Percentiles rank a stretch among this genome's conserved stretches.
phyloP scores from a whole-genome alignment of 148 eudicot species.

The Silene latifolia region DNA sequence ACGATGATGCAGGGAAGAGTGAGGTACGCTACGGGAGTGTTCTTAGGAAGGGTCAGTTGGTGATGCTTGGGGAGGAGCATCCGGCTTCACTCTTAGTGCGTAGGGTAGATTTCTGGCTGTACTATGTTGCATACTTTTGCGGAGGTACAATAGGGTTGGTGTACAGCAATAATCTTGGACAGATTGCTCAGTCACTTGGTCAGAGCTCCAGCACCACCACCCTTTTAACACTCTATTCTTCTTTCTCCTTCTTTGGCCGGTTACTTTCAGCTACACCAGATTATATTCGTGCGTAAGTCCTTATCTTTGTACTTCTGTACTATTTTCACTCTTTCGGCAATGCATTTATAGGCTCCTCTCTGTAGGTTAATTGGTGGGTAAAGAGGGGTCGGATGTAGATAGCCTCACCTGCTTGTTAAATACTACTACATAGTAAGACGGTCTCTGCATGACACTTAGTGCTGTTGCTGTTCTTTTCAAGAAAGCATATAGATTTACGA shows the following conservation, averaged over 20 bases:
- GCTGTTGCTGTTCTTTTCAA: too few relatives aligned
- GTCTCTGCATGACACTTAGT: too few relatives aligned
- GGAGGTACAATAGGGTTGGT: conserved; percentile 89
- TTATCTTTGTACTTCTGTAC: background rate
- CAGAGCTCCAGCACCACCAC: conserved; percentile 47
- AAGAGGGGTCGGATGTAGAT: too few relatives aligned
- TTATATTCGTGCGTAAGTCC: conserved; percentile 60
- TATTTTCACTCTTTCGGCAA: background rate
- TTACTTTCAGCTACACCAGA: conserved; percentile 86
- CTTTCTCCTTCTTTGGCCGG: conserved; percentile 90
- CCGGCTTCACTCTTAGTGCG: conserved; percentile 42
- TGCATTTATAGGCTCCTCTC: background rate
- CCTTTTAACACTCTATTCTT: conserved; percentile 69
- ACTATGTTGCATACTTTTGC: conserved; percentile 73
- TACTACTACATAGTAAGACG: too few relatives aligned
- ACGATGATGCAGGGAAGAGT: conserved; percentile 7
- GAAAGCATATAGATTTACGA: too few relatives aligned
- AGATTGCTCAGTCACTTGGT: conserved; percentile 85
- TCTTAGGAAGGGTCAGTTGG: conserved; percentile 43
- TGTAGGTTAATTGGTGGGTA: too few relatives aligned
- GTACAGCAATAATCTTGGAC: conserved; percentile 85
- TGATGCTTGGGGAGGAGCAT: conserved; percentile 81
- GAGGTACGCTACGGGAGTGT: conserved; percentile 37
- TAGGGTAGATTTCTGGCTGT: conserved; percentile 83
- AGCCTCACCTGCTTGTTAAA: too few relatives aligned